Evolutionary conservation across 352 stramenopile species (phyloP).

Genomic region (Globisporangium abappressorium): DNA sequence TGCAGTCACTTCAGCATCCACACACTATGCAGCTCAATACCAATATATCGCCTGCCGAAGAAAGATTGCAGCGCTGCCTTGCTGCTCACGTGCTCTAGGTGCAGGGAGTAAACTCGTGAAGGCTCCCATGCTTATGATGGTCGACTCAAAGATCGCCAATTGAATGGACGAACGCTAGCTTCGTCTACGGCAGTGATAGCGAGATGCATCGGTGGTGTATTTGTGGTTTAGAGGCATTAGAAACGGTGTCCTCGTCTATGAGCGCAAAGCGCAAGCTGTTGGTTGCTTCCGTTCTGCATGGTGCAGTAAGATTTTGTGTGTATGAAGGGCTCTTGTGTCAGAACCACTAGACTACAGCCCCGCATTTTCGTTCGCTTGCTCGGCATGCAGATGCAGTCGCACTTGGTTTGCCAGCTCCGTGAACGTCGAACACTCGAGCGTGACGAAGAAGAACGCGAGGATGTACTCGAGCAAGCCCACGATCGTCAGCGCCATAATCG

Average conservation of each 20-base stretch:
- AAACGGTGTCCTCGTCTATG: background rate
- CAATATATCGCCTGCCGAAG: background rate
- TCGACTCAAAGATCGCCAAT: too few relatives aligned
- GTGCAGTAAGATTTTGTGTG: background rate
- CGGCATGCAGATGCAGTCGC: slow-evolving; percentile 50
- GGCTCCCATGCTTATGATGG: too few relatives aligned
- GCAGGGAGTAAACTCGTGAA: too few relatives aligned
- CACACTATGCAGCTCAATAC: too few relatives aligned
- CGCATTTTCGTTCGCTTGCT: slow-evolving; percentile 14
- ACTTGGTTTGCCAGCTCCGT: slow-evolving; percentile 72
- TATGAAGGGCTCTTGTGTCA: background rate
- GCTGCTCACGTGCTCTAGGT: background rate
- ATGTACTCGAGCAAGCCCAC: slow-evolving; percentile 59
- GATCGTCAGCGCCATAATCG: slow-evolving; percentile 35
- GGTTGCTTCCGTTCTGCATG: background rate
- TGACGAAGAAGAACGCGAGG: slow-evolving; percentile 76
- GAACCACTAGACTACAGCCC: background rate
- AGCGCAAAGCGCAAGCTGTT: background rate
- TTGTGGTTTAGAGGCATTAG: background rate
- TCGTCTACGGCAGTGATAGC: background rate
- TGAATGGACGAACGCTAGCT: too few relatives aligned
- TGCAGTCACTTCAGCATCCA: too few relatives aligned
- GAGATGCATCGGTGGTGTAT: background rate
- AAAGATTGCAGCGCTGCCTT: background rate
- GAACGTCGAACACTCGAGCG: slow-evolving; percentile 80